Base-by-base conservation (phyloP, 2,329 filamentous ascomycete genomes). In the Nannizzia gypsea region DNA sequence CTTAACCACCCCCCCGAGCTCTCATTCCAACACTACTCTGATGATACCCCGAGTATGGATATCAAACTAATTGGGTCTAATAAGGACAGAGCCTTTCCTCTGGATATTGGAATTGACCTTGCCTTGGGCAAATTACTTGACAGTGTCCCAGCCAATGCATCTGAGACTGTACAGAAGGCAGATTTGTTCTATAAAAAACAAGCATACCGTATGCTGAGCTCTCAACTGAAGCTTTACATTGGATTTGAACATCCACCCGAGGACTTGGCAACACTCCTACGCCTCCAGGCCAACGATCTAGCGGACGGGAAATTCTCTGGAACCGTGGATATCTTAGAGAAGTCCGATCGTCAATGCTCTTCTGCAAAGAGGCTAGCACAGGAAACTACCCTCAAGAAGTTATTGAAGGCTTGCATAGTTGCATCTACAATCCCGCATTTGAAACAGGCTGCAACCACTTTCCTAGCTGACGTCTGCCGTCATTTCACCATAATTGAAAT, bases 181-280 rank as follows among this genome's bases (percentile, higher is more conserved):
- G 92, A 97, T 67, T 77, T 78, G 0, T 93, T 89, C 71, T 96
- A 99, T 78, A 97, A 97, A 76, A 88, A 88, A 69, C 90, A 99
- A 73, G 89, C 95, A 0, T 84, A 96, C 65, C 85, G 90, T 62
- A 81, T 97, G 67, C 85, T 99, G 68, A 90, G 87, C 65, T 83
- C 90, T 0, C 91, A 97, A 67, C 78, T 96, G 58, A 99, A 97
- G 76, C 78, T 99, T 34, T 84, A 92, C 59, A 87, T 99, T 60
- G 93, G 93, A 3, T 84, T 84, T 62, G 93, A 99, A 68, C 87
- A 82, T 67, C 78, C 97, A 11, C 92, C 92, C 0, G 93, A 99
- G 6, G 92, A 99, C 64, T 83, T 97, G 64, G 85, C 89, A 3
- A 83, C 89, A 50, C 79, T 95, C 6, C 82, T 99, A 54, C 86